A percentile compares a stretch with the other conserved stretches of the same genome.
Evolutionary conservation across 495 filamentous ascomycete genomes (phyloP).

Genomic region (Staphylotrichum tortipilum): DNA sequence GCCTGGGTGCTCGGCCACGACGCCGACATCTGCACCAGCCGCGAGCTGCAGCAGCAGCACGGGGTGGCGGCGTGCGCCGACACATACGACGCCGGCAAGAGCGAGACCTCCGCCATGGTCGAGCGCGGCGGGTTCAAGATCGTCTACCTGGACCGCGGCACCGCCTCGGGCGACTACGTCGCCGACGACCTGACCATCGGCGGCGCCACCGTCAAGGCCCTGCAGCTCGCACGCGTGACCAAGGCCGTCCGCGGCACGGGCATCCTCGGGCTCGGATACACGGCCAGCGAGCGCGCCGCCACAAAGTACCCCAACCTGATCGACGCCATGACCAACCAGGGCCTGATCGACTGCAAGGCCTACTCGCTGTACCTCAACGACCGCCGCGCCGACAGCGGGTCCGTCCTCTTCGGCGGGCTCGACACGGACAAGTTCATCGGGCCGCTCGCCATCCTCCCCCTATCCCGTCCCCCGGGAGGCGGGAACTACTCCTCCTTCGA

Average conservation of each 20-base stretch:
- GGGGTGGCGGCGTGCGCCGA: constrained; percentile 26
- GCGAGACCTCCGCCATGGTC: constrained; percentile 61
- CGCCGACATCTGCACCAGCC: constrained; percentile 36
- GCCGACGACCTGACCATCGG: constrained; percentile 66
- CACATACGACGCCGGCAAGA: constrained; percentile 47
- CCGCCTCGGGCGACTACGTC: constrained; percentile 61
- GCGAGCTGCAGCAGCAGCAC: constrained; percentile 24
- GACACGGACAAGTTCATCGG: constrained; percentile 80
- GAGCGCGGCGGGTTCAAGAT: constrained; percentile 64
- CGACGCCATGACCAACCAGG: constrained; percentile 57
- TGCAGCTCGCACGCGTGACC: constrained; percentile 81
- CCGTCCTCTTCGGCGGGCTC: constrained; percentile 84
- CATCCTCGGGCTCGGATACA: constrained; percentile 86
- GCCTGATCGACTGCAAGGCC: constrained; percentile 67
- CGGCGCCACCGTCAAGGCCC: constrained; percentile 48
- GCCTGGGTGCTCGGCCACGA: constrained; percentile 54
- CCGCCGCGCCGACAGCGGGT: constrained; percentile 56
- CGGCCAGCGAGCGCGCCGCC: constrained; percentile 58
- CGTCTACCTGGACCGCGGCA: constrained; percentile 62
- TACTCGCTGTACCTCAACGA: constrained; percentile 77
- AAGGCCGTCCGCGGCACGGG: constrained; percentile 59
- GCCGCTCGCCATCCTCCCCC: constrained; percentile 58
- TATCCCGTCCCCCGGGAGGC: constrained; percentile 40
- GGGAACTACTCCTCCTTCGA: constrained; percentile 32
- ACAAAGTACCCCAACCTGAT: constrained; percentile 71